Percentiles rank a stretch among this genome's conserved stretches.
phyloP scores from a whole-genome alignment of 768 basidiomycete genomes.

The Tylopilus sp. region DNA sequence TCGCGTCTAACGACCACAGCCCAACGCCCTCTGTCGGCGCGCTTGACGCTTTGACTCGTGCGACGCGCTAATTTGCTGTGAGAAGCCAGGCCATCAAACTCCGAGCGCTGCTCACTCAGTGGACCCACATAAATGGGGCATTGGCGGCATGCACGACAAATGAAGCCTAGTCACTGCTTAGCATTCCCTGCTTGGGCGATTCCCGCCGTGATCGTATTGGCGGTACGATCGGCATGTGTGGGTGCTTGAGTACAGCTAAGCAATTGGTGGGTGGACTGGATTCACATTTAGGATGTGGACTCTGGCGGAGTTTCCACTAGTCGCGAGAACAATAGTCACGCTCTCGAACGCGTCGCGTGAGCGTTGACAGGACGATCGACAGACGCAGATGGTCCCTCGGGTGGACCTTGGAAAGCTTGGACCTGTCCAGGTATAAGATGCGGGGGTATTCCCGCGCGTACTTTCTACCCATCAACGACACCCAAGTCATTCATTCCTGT shows the following conservation, averaged over 20 bases:
- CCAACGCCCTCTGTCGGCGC: not conserved
- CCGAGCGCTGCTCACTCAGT: too few relatives aligned
- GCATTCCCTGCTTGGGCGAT: not conserved
- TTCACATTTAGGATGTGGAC: slow-evolving; percentile 2
- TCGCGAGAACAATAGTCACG: slow-evolving; percentile 16
- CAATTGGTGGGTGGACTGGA: not conserved
- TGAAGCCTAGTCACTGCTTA: not conserved
- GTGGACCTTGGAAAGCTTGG: slow-evolving; percentile 1
- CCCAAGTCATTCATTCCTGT: not conserved
- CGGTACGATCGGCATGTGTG: slow-evolving; percentile 6
- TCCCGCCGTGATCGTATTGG: not conserved
- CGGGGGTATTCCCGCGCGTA: not conserved
- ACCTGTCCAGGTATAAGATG: slow-evolving; percentile 18
- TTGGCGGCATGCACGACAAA: too few relatives aligned
- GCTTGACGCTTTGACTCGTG: slow-evolving; percentile 20
- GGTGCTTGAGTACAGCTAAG: not conserved
- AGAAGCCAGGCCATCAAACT: not conserved
- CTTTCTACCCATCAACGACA: not conserved
- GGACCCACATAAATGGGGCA: too few relatives aligned
- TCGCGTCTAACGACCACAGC: slow-evolving; percentile 8
- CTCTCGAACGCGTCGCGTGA: not conserved
- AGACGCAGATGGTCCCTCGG: slow-evolving; percentile 5
- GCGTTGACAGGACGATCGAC: slow-evolving; percentile 4
- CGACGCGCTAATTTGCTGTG: not conserved
- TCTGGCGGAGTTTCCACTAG: slow-evolving; percentile 1